Percentiles rank a stretch among this genome's conserved stretches.
phyloP scores from a whole-genome alignment of 1,284 basidiomycete genomes.

The Tremellales sp. region DNA sequence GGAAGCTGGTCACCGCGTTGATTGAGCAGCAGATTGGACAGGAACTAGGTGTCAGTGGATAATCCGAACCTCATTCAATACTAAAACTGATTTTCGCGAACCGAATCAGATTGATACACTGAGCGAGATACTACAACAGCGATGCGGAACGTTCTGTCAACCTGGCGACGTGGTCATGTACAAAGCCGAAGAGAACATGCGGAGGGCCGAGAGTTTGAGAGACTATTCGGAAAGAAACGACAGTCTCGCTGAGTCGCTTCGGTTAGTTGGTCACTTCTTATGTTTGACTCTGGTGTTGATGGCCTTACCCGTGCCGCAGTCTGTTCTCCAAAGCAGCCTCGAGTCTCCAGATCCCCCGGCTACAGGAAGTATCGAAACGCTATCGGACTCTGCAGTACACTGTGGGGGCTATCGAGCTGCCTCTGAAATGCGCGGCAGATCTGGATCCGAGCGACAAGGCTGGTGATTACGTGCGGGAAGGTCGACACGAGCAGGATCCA shows the following conservation, averaged over 20 bases:
- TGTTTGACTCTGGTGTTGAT: constrained; percentile 7
- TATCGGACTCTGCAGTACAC: constrained; percentile 80
- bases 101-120: constrained; percentile 79
- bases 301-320: too few relatives aligned
- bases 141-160: constrained; percentile 96
- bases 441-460: constrained; percentile 76
- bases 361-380: constrained; percentile 78
- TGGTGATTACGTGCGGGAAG: constrained; percentile 69
- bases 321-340: constrained; percentile 83
- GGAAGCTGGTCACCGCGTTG: constrained; percentile 86
- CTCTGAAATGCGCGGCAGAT: constrained; percentile 75
- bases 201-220: constrained; percentile 78
- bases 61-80: not conserved
- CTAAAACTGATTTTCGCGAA: constrained; percentile 8
- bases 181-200: constrained; percentile 93
- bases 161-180: constrained; percentile 97
- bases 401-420: constrained; percentile 82
- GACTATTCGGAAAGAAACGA: constrained; percentile 68
- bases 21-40: constrained; percentile 98
- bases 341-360: constrained; percentile 76
- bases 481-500: constrained; percentile 59
- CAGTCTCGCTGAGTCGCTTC: constrained; percentile 74
- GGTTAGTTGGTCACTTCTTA: constrained; percentile 56
- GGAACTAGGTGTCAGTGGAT: constrained; percentile 74
- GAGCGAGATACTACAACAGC: constrained; percentile 86